Evolutionary conservation across 2,329 filamentous ascomycete species (phyloP).

Genomic region (Calonectria crousiana): DNA sequence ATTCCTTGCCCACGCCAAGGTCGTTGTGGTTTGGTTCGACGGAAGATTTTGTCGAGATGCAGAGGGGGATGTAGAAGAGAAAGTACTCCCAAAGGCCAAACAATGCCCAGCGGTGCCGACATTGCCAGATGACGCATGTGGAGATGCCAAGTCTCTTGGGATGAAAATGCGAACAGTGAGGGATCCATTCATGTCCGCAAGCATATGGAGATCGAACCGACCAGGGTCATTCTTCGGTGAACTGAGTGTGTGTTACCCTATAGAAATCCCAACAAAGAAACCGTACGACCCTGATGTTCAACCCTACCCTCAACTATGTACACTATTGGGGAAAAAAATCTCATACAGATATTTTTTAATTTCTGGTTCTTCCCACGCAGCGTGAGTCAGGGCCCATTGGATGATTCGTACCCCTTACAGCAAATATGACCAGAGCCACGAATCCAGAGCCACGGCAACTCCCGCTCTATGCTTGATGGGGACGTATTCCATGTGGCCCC

Average conservation of each 20-base stretch:
- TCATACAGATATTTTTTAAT: not conserved
- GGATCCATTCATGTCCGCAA: not conserved
- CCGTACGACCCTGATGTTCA: not conserved
- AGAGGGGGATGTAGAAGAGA: not conserved
- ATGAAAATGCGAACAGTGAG: not conserved
- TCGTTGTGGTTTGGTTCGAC: not conserved
- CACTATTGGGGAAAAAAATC: not conserved
- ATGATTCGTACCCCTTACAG: not conserved
- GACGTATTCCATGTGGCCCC: not conserved
- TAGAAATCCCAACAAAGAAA: not conserved
- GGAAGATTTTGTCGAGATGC: not conserved
- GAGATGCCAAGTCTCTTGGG: not conserved
- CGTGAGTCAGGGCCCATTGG: not conserved
- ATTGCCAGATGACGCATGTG: not conserved
- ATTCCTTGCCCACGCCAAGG: not conserved
- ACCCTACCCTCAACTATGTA: not conserved
- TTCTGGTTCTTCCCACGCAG: not conserved
- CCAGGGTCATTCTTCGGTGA: not conserved
- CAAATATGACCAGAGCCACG: not conserved
- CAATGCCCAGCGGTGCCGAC: not conserved
- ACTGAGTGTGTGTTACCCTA: not conserved
- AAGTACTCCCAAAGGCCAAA: not conserved
- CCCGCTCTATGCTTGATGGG: conserved; percentile 9
- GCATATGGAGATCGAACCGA: not conserved
- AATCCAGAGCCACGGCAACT: not conserved